Evolutionary conservation across 192 early-diverging fungal species (phyloP), one percentile per base, ranked within the genome.

Genomic region (Coemansia sp.): DNA sequence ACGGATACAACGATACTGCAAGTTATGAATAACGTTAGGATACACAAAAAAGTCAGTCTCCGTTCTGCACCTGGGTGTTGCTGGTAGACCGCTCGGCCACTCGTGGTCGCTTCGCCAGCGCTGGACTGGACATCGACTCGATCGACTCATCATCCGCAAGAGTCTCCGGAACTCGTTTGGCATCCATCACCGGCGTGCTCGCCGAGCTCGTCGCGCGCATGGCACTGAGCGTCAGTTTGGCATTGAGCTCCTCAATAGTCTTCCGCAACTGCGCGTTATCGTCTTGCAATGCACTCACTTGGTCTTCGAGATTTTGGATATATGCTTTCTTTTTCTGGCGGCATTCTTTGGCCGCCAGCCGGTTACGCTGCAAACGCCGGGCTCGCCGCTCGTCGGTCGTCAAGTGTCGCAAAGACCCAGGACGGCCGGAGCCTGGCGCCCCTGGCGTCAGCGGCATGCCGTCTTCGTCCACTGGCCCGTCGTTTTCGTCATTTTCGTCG

Each of bases 311-410:
- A 38, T 88, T 89, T 17, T 75, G 71, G 25, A 93, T 87, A 61
- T 87, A 90, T n/a, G 79, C 84, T 69, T 93, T 93, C 71, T 91
- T 91, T 70, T 93, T 93, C 59, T 89, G 88, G 6, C 91, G 86
- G 54, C 90, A 93, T 66, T 91, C 91, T 72, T 91, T 91, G 56
- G 91, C 91, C 0, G 91, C 91, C 17, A 91, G 76, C 6, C 91
- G 76, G 76, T 93, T 93, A 58, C 89, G 85, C 63, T 87, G 76
- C 67, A 93, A 67, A 6, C 91, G 81, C 23, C 91, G 86, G 51
- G 89, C 87, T 60, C 90, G 84, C 39, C 89, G 84, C 66, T 93
- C 90, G 17, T 91, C 90, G 15, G 86, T 81, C 1, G 88, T 87
- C 63, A 81, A 52, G 47, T 76, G 66, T 2, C 79, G 69, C 43